These are phyloP conservation scores for Wickerhamiella slavikovae DNA, from an alignment of 805 yeast species.

Conservation along the genomic window DNA sequence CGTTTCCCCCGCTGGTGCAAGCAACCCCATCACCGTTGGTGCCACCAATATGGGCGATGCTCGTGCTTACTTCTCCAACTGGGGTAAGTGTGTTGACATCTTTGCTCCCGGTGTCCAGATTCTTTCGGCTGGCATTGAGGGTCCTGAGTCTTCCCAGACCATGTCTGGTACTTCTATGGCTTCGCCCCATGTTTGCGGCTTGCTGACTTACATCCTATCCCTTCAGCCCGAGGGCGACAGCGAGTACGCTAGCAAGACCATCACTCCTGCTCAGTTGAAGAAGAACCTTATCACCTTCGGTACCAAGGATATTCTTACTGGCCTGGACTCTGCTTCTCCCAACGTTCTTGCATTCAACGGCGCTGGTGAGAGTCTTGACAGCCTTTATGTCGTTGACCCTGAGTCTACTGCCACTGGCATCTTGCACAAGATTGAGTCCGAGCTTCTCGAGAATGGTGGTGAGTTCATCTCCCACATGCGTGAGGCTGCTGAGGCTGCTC, in stretches of 20 bases:
- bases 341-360: constrained; percentile 42
- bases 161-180: constrained; percentile 94
- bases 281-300: constrained; percentile 30
- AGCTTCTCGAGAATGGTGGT: no score
- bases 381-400: constrained; percentile 2
- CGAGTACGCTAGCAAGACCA: constrained; percentile 25
- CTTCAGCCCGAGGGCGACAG: constrained; percentile 50
- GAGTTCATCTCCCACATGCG: no score
- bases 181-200: constrained; percentile 87
- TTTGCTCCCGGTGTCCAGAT: constrained; percentile 93
- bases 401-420: no score
- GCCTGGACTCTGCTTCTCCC: constrained; percentile 30
- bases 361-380: constrained; percentile 30
- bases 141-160: constrained; percentile 15
- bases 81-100: constrained; percentile 87
- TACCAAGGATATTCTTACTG: constrained; percentile 26
- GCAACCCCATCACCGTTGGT: constrained; percentile 65
- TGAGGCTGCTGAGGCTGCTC: no score
- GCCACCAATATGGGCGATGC: constrained; percentile 76
- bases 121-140: constrained; percentile 27
- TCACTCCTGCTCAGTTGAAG: constrained; percentile 34
- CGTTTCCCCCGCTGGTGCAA: constrained; percentile 62
- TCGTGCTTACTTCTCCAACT: constrained; percentile 91
- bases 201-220: constrained; percentile 72
- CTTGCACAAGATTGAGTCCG: no score